Base-by-base conservation (phyloP, 352 stramenopile genomes). In the Globisporangium viniferum region DNA sequence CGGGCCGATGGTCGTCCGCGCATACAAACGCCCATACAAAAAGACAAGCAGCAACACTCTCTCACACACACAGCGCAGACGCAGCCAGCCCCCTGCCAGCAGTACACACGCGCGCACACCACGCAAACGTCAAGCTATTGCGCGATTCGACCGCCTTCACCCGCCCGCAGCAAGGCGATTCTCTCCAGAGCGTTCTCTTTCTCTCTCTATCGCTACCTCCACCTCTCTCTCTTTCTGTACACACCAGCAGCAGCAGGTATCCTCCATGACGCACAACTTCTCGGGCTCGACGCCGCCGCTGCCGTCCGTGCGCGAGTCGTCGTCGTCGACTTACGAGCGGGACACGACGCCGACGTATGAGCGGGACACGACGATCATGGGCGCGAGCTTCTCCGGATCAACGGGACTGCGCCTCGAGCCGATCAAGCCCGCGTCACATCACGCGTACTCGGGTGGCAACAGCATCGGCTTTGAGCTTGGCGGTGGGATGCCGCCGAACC, bases 321-420 rank as follows among this genome's bases (percentile, higher is more conserved):
- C 35, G 56, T 39, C 64, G 8, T 48, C 58, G 31, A 41, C 55
- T 18, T 62, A 68, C 31, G 64, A 59, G 66, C 66, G 66, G 10
- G 66, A 71, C 59, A 71, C 59, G 35, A 62, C 59, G 24, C 44
- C 18, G 44, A 51, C 44, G 56, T 60, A 70, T 20, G 48, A 59
- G 59, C 66, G 66, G 24, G 66, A 71, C 59, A 71, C 66, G 35
- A 66, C 66, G 18, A 66, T 71, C 36, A 44, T 66, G 31, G 66
- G 66, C 27, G 59, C 48, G 51, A 66, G 58, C 48, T 71, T 71
- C 66, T 36, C 59, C 5, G 31, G 58, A 0, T 12, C 18, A 4
- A 10, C 18, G 22, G 65, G 65, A 2, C 59, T 62, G 35, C 66
- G 59, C 12, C 66, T 71, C 66, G 66, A 71, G 58, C 66, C 66